Base-by-base conservation (phyloP, 352 stramenopile species). In the Phytopythium kandeliae region DNA sequence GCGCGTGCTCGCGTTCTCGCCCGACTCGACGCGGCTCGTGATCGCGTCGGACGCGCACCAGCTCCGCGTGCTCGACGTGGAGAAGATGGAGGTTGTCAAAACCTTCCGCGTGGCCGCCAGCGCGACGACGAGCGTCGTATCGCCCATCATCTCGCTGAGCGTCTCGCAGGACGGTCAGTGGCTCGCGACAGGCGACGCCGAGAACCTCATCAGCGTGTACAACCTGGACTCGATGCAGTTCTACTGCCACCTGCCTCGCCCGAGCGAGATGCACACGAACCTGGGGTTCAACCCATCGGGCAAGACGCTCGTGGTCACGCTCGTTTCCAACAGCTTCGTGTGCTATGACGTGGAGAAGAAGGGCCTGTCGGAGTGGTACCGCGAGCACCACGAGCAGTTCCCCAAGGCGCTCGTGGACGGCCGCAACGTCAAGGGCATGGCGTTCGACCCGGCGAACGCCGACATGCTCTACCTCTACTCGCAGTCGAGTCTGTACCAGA, bases 171-270 rank as follows among this genome's bases (percentile, higher is more conserved):
- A 93, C 54, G 79, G 80, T 26, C 83, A 93, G 52, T 93, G 83
- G 83, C 78, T 93, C 46, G 79, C 69, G 13, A 75, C 68, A 10
- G 80, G 76, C 22, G 80, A 91, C 55, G 67, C 70, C 6, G 55
- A 58, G 16, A 93, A 93, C 69, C 71, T 79, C 50, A 58, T 93
- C 25, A 68, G 72, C 42, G 65, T 93, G 30, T 93, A 89, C 70
- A 91, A 93, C 56, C 67, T 93, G 24, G 83, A 93, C 71, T 86
- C 83, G 59, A 91, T 93, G 83, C 77, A 87, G 64, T 88, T 90
- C 46, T 90, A 89, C 65, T 79, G 71, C 55, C 69, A 89, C 48
- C 51, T 93, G 48, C 80, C 79, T 26, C 74, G 63, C 0, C 80
- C 83, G 9, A 69, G 60, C 31, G 44, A 50, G 44, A 50, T 36